Conservation (phyloP, 441 rosid species). For the Erodium trifolium region DNA sequence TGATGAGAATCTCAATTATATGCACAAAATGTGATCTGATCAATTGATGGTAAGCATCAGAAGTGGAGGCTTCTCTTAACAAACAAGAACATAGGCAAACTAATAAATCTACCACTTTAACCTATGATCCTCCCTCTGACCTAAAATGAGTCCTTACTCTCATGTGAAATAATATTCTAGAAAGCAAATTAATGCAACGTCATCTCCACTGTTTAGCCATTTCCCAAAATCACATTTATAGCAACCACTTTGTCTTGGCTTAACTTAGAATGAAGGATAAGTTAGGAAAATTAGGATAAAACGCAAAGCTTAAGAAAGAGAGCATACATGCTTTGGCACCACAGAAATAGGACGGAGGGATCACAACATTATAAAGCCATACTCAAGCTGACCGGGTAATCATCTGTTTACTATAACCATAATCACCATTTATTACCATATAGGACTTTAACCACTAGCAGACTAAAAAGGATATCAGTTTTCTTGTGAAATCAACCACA, state of each 20-base stretch:
- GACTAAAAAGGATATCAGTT: background rate
- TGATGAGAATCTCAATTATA: background rate
- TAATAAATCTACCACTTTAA: background rate
- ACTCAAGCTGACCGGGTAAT: background rate
- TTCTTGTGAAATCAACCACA: background rate
- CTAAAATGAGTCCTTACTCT: background rate
- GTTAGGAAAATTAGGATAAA: background rate
- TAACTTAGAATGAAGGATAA: background rate
- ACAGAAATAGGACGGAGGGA: background rate
- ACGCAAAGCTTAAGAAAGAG: background rate
- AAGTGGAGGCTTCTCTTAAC: background rate
- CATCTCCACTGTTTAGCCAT: background rate
- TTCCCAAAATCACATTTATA: background rate
- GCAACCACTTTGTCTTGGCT: background rate
- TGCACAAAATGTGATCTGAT: background rate
- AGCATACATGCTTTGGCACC: background rate
- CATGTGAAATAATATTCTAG: background rate
- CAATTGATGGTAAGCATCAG: background rate
- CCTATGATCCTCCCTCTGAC: background rate
- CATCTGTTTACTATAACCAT: background rate
- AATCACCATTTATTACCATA: background rate
- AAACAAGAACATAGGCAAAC: background rate
- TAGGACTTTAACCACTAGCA: background rate
- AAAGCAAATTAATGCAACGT: background rate
- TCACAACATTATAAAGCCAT: constrained; percentile 1